Percentiles rank a stretch among this genome's conserved stretches.
Conservation (phyloP, 139 green algal genomes). For the Chlorella sp. region DNA sequence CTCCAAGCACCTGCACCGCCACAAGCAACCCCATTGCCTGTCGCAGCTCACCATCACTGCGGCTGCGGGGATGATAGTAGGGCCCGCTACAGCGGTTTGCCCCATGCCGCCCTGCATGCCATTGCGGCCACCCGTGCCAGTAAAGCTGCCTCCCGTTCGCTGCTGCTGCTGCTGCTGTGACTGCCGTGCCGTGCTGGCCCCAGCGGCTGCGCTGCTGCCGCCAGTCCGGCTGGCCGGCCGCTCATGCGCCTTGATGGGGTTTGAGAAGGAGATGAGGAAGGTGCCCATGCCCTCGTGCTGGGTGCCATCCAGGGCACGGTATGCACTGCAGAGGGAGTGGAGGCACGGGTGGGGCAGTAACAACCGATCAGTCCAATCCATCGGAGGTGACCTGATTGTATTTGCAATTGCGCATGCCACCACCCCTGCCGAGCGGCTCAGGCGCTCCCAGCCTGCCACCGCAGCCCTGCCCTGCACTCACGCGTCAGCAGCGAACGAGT, state of each 20-base stretch:
- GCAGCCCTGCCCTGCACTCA: conserved; percentile 5
- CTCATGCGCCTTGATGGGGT: conserved; percentile 58
- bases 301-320: conserved; percentile 48
- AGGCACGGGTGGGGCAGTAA: background rate
- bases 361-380: too few relatives aligned
- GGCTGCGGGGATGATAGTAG: background rate
- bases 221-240: background rate
- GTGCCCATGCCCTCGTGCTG: conserved; percentile 57
- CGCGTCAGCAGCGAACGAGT: conserved; percentile 38
- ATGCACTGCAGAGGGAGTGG: conserved; percentile 44
- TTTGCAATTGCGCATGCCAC: too few relatives aligned
- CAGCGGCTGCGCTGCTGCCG: background rate
- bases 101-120: too few relatives aligned
- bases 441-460: too few relatives aligned
- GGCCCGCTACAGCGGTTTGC: too few relatives aligned
- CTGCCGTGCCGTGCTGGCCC: background rate
- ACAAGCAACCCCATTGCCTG: background rate
- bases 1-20: background rate
- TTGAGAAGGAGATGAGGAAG: conserved; percentile 67
- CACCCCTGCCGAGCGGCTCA: too few relatives aligned
- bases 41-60: background rate
- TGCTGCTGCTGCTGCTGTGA: conserved; percentile 26
- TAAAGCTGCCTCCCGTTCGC: background rate
- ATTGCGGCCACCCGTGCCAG: background rate
- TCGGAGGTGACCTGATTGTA: too few relatives aligned